Base-by-base conservation (phyloP, 306 rosid species). In the Medicago arabica region DNA sequence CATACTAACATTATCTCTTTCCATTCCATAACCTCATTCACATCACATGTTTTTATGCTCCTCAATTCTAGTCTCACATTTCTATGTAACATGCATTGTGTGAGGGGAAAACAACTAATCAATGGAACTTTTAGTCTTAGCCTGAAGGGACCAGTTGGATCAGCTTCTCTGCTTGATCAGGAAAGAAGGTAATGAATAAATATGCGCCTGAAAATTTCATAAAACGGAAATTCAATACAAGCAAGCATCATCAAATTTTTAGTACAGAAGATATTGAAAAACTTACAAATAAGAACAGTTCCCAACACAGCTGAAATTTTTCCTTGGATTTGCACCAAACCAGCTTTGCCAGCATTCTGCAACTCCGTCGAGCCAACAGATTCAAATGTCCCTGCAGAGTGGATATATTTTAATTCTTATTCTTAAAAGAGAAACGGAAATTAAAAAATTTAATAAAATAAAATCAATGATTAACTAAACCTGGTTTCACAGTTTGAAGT, bases 311-410 rank as follows among this genome's bases (percentile, higher is more conserved):
- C 84, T 17, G 99, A 95, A 76, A 95, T 89, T 81, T 90, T 83
- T 63, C 99, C 99, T 85, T 95, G 98, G 75, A 95, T 41, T 15
- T 90, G 85, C 76, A 92, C 88, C 80, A 92, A 80, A 54, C 98
- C 98, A 41, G 97, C 97, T 84, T 95, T 95, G 67, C 98, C 97
- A 15, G 98, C 98, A 81, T 95, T 71, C 79, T 95, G 85, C 90
- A 95, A 84, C 88, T 90, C 92, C 0, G 85, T 84, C 17, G 96
- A 78, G 61, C 98, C 98, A 12, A 90, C 88, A 8, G 96, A 28
- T 39, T 95, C 97, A 79, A 95, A 92, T 72, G 88, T 83, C 72
- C 96, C 98, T 95, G 79, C 77, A 83, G 11, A 69, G 51, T 3
- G 11, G 74, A 65, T 68, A 71, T 39, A n/a, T 23, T 47, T 67